Percentiles rank a stretch among this genome's conserved stretches.
Evolutionary conservation across 179 eudicot genomes (phyloP).

Genomic region (Carnegiea gigantea): DNA sequence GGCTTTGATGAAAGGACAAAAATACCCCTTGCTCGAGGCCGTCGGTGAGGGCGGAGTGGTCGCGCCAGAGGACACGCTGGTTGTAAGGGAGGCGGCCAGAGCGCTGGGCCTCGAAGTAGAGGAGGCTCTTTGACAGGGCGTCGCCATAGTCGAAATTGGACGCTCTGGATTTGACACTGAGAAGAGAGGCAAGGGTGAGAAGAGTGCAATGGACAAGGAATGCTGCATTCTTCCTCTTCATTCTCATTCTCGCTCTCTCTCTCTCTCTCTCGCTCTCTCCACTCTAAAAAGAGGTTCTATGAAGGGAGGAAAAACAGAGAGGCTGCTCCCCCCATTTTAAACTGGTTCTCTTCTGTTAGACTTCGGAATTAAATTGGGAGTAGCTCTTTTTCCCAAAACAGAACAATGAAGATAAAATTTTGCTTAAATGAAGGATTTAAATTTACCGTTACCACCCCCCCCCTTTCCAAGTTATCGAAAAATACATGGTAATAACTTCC

Average conservation of each 20-base stretch:
- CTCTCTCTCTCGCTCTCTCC: not conserved
- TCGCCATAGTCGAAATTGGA: constrained; percentile 42
- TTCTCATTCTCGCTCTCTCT: not conserved
- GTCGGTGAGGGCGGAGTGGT: constrained; percentile 78
- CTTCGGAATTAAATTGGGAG: not conserved
- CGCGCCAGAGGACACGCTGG: constrained; percentile 71
- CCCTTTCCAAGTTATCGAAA: too few relatives aligned
- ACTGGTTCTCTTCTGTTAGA: not conserved
- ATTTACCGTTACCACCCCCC: too few relatives aligned
- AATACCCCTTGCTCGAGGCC: constrained; percentile 73
- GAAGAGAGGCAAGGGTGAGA: constrained; percentile 17
- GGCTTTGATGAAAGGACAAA: not conserved
- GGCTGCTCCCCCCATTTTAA: constrained; percentile 12
- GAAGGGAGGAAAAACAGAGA: constrained; percentile 20
- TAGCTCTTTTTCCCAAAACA: too few relatives aligned
- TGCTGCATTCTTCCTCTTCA: constrained; percentile 1
- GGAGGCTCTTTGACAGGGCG: constrained; percentile 66
- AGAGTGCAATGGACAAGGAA: not conserved
- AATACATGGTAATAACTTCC: too few relatives aligned
- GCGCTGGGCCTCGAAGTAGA: constrained; percentile 79
- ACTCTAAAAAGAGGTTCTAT: constrained; percentile 17
- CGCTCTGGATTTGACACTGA: not conserved
- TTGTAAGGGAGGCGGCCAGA: constrained; percentile 77
- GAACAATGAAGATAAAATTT: too few relatives aligned
- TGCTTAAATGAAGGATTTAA: too few relatives aligned